Evolutionary conservation across 768 basidiomycete species (phyloP).

Genomic region (Termitomyces sp.): DNA sequence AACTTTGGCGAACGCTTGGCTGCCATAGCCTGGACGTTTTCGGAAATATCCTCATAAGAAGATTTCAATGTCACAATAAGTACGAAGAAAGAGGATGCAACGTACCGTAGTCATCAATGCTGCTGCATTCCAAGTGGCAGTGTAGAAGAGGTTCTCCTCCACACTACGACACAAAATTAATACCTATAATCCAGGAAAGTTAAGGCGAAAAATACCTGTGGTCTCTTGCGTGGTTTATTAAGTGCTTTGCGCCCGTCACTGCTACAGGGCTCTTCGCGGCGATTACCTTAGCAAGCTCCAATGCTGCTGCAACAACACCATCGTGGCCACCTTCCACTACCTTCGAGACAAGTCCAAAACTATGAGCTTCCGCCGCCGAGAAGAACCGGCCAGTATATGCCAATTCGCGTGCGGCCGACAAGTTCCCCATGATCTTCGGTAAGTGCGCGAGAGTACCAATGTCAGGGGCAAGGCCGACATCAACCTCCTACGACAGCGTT

Average conservation of each 20-base stretch:
- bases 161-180: constrained; percentile 21
- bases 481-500: constrained; percentile 59
- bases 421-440: constrained; percentile 72
- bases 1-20: constrained; percentile 27
- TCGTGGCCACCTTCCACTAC: constrained; percentile 61
- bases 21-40: constrained; percentile 26
- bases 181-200: neutral
- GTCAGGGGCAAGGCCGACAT: constrained; percentile 83
- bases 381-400: constrained; percentile 75
- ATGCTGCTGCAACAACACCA: constrained; percentile 60
- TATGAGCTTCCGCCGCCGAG: constrained; percentile 56
- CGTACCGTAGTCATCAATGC: constrained; percentile 35
- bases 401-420: constrained; percentile 66
- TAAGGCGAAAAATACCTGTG: constrained; percentile 47
- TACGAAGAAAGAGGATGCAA: neutral
- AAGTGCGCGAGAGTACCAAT: constrained; percentile 82
- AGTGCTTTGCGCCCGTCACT: constrained; percentile 67
- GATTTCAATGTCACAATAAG: neutral
- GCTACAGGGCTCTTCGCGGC: constrained; percentile 79
- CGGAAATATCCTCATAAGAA: constrained; percentile 29
- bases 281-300: constrained; percentile 61
- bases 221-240: constrained; percentile 75
- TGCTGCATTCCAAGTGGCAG: constrained; percentile 38
- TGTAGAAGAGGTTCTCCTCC: constrained; percentile 36
- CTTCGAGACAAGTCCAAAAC: constrained; percentile 69